A percentile compares a stretch with the other conserved stretches of the same genome.
phyloP scores from a whole-genome alignment of 352 stramenopile genomes.

The Pythium sukuiense region DNA sequence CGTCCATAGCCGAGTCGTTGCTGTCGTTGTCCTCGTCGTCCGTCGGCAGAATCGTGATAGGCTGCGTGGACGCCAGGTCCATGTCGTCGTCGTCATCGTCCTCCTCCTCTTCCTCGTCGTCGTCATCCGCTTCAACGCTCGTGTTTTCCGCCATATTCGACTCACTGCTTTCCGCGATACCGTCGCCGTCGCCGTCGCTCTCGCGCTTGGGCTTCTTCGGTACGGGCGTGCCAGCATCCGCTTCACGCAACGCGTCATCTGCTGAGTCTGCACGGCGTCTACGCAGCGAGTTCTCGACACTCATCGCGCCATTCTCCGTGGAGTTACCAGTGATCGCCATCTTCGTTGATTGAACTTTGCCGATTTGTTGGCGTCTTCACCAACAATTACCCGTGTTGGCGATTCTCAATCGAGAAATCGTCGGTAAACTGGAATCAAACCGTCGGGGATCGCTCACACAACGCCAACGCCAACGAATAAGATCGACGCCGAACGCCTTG shows the following conservation, averaged over 20 bases:
- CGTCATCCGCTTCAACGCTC: constrained; percentile 9
- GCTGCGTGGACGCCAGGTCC: constrained; percentile 18
- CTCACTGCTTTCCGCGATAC: background rate
- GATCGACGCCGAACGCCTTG: background rate
- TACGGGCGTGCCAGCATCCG: constrained; percentile 1
- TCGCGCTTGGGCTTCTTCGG: constrained; percentile 25
- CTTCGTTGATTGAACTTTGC: background rate
- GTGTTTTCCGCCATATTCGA: constrained; percentile 2
- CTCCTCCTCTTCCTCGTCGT: constrained; percentile 6
- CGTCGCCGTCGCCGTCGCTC: constrained; percentile 19
- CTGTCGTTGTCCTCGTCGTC: constrained; percentile 23
- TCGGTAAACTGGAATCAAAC: background rate
- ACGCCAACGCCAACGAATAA: constrained; percentile 4
- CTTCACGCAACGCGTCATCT: constrained; percentile 1
- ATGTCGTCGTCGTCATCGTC: constrained; percentile 25
- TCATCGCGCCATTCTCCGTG: background rate
- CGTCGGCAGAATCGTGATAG: constrained; percentile 10
- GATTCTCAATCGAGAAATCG: no score
- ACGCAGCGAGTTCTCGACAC: constrained; percentile 13
- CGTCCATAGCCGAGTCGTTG: constrained; percentile 20
- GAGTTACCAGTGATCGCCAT: constrained; percentile 4
- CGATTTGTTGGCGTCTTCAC: background rate
- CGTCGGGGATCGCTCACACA: background rate
- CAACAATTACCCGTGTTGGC: background rate
- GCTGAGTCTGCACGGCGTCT: constrained; percentile 12